Evolutionary conservation across 306 rosid genomes (phyloP).

Genomic region (Casuarina glauca): DNA sequence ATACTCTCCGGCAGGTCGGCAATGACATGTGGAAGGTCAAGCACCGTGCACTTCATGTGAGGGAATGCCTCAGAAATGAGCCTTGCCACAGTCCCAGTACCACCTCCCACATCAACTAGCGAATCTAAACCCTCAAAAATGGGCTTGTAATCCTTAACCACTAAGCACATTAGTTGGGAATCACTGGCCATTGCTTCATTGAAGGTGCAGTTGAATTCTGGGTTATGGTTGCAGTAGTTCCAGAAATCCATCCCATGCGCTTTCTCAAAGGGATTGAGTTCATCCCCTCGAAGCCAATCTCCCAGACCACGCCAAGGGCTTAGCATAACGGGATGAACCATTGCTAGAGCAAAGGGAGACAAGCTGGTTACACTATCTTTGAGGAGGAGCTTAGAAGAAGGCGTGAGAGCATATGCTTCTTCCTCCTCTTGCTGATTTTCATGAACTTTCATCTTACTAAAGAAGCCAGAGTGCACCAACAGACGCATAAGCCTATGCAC

Average conservation of each 20-base stretch:
- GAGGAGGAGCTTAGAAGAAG: constrained; percentile 49
- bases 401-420: constrained; percentile 38
- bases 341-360: background rate
- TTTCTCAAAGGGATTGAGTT: constrained; percentile 25
- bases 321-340: constrained; percentile 1
- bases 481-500: constrained; percentile 41
- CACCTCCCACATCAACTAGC: too few relatives aligned
- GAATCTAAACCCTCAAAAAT: too few relatives aligned
- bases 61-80: too few relatives aligned
- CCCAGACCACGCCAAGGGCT: constrained; percentile 34
- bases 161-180: too few relatives aligned
- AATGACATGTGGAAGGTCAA: too few relatives aligned
- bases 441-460: constrained; percentile 17
- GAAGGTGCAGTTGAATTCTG: constrained; percentile 13
- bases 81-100: too few relatives aligned
- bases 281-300: constrained; percentile 36
- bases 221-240: constrained; percentile 27
- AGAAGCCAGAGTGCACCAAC: constrained; percentile 43
- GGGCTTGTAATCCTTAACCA: too few relatives aligned
- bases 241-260: constrained; percentile 37
- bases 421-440: constrained; percentile 16
- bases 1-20: too few relatives aligned
- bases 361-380: constrained; percentile 23
- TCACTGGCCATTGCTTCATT: constrained; percentile 12
- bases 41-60: too few relatives aligned